Evolutionary conservation across 2,329 filamentous ascomycete genomes (phyloP).

Genomic region (Ophiocordyceps camponoti-rufipedis): DNA sequence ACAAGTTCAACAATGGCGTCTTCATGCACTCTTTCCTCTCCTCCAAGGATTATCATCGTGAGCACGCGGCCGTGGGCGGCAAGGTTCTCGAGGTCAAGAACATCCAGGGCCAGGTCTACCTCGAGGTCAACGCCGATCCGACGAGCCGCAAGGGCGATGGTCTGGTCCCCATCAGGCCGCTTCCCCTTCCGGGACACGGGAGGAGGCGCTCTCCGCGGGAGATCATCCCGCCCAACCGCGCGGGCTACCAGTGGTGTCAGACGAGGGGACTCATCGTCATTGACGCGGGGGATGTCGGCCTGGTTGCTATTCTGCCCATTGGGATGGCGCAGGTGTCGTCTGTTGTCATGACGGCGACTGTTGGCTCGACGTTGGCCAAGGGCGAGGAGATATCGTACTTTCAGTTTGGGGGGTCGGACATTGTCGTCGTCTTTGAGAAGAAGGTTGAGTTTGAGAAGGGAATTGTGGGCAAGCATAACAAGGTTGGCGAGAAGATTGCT

Average conservation of each 20-base stretch:
- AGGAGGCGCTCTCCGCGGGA: conserved; percentile 5
- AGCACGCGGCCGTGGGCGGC: conserved; percentile 20
- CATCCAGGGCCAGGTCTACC: conserved; percentile 17
- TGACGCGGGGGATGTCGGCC: conserved; percentile 14
- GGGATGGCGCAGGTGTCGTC: conserved; percentile 26
- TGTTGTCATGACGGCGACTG: conserved; percentile 12
- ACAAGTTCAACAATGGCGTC: conserved; percentile 18
- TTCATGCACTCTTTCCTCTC: conserved; percentile 22
- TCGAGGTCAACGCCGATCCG: conserved; percentile 13
- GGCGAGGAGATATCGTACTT: conserved; percentile 23
- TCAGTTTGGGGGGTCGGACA: conserved; percentile 23
- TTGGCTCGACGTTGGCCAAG: conserved; percentile 13
- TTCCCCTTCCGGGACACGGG: not conserved
- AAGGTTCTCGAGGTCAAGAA: conserved; percentile 17
- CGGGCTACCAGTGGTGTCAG: conserved; percentile 22
- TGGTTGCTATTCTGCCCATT: conserved; percentile 22
- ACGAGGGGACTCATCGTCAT: conserved; percentile 20
- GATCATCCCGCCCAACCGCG: conserved; percentile 10
- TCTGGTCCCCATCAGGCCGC: not conserved
- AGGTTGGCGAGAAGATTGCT: too few relatives aligned
- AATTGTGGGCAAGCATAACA: too few relatives aligned
- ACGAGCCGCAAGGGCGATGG: not conserved
- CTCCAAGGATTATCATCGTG: conserved; percentile 21
- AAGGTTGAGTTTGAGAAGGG: conserved; percentile 1
- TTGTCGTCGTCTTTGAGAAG: conserved; percentile 19